Evolutionary conservation across 371 early-diverging fungal species (phyloP), one percentile per base, ranked within the genome.

Genomic region (Mucor plumbeus): DNA sequence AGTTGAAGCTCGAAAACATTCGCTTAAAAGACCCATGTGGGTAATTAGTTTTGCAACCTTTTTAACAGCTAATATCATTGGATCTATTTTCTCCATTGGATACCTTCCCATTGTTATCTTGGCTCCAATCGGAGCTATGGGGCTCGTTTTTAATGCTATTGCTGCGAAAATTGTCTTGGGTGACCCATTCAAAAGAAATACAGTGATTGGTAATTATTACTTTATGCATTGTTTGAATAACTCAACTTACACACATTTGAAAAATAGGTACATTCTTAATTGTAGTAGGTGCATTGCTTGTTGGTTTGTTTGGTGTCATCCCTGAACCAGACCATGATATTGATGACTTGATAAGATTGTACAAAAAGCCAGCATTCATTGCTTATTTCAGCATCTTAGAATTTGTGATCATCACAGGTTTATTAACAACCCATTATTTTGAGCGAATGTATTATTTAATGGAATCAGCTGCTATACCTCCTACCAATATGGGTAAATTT

Each of bases 51-150:
- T 93, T 72, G 78, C 74, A 19, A 81, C 87, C 8, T 93, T 88
- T 50, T 72, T 93, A 50, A 65, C 83, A 21, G 88, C 92, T 48
- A 91, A 91, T 59, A 82, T 90, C 21, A 87, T 85, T 13, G 92
- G 91, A 36, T 90, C 93, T 0, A 77, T 89, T 8, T 87, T 92
- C 44, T 88, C 93, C 3, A 89, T 94, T 62, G 92, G 92, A 53
- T 88, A 90, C 64, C 80, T 94, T 14, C 94, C 94, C 5, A 91
- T 94, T n/a, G 89, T 92, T 64, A 91, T 93, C 53, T 78, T 92
- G 36, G 94, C 94, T 11, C 94, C 94, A 5, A 78, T 94, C 63
- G 92, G 92, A 1, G 92, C 94, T 11, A 87, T 93, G 55, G 87
- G 87, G 4, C 79, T 94, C 41, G 91, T 91, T 15, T 90, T 92